A percentile compares a stretch with the other conserved stretches of the same genome.
phyloP scores from a whole-genome alignment of 2,329 filamentous ascomycete species.

The Penicillium psychrosexuale region DNA sequence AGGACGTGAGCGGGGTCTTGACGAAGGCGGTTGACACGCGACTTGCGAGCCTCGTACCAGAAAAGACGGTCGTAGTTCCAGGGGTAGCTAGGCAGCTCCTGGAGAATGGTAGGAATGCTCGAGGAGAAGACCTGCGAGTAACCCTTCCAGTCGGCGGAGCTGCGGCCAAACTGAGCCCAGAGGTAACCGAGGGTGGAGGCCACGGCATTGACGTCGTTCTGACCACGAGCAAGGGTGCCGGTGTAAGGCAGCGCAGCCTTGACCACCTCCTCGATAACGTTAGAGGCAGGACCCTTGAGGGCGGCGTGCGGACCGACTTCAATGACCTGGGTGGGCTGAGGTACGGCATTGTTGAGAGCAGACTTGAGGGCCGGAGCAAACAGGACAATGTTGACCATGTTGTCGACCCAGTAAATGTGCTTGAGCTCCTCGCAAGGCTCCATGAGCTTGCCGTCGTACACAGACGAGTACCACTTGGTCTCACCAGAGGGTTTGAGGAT shows the following conservation, averaged over 20 bases:
- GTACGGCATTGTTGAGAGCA: constrained; percentile 9
- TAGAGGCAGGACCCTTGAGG: constrained; percentile 27
- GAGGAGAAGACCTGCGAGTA: background rate
- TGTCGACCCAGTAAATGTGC: constrained; percentile 22
- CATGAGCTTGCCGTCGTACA: background rate
- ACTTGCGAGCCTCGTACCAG: constrained; percentile 2
- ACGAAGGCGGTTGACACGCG: background rate
- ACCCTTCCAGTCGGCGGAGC: background rate
- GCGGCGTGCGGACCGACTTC: constrained; percentile 37
- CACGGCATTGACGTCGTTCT: background rate
- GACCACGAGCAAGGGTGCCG: background rate
- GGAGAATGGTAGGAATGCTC: background rate
- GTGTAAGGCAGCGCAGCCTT: constrained; percentile 8
- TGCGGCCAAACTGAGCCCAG: constrained; percentile 8
- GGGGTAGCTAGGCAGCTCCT: constrained; percentile 14
- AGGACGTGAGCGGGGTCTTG: background rate
- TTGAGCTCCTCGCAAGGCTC: background rate
- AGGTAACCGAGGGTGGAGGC: background rate
- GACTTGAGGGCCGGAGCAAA: constrained; percentile 13
- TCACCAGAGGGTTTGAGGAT: background rate
- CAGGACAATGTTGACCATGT: constrained; percentile 21
- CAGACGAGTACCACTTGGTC: constrained; percentile 10
- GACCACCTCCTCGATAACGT: constrained; percentile 3
- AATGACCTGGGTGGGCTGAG: constrained; percentile 18
- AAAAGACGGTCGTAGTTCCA: constrained; percentile 8